These are phyloP conservation scores for Calocera cornea DNA, from an alignment of 768 basidiomycete species.

Conservation along the genomic window DNA sequence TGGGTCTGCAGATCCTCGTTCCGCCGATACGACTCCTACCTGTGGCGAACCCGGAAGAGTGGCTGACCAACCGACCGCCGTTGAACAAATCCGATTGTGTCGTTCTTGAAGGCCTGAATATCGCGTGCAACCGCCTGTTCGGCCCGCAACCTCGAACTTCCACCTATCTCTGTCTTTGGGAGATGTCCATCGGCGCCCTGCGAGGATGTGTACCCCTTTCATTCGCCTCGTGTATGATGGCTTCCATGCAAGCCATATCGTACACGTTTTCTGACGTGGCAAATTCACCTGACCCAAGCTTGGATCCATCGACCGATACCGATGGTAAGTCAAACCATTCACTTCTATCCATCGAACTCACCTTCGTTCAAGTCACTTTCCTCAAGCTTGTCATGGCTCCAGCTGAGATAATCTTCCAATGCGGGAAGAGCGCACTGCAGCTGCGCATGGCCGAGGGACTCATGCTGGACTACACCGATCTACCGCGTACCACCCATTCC, in stretches of 20 bases:
- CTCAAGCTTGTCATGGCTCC: slow-evolving; percentile 48
- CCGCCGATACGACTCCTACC: not conserved
- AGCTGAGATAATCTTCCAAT: slow-evolving; percentile 44
- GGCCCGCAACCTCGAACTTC: slow-evolving; percentile 74
- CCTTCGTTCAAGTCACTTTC: slow-evolving; percentile 54
- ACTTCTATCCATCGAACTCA: not conserved
- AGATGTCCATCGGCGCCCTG: slow-evolving; percentile 55
- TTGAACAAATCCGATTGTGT: not conserved
- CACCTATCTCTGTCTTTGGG: slow-evolving; percentile 90
- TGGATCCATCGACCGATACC: slow-evolving; percentile 41
- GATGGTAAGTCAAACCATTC: slow-evolving; percentile 47
- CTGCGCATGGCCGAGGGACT: slow-evolving; percentile 47
- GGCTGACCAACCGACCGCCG: not conserved
- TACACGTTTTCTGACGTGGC: not conserved
- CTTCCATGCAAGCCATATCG: not conserved
- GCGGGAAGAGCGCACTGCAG: slow-evolving; percentile 40
- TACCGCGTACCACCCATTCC: slow-evolving; percentile 34
- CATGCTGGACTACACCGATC: slow-evolving; percentile 56
- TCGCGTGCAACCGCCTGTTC: slow-evolving; percentile 75
- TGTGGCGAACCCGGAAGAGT: not conserved
- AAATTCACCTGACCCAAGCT: not conserved
- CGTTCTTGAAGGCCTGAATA: slow-evolving; percentile 50
- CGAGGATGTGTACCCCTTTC: slow-evolving; percentile 27
- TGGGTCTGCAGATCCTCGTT: not conserved
- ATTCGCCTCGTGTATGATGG: not conserved